These are phyloP conservation scores for Beauveria sp. DNA, from an alignment of 2,329 filamentous ascomycete species.

Conservation along the genomic window DNA sequence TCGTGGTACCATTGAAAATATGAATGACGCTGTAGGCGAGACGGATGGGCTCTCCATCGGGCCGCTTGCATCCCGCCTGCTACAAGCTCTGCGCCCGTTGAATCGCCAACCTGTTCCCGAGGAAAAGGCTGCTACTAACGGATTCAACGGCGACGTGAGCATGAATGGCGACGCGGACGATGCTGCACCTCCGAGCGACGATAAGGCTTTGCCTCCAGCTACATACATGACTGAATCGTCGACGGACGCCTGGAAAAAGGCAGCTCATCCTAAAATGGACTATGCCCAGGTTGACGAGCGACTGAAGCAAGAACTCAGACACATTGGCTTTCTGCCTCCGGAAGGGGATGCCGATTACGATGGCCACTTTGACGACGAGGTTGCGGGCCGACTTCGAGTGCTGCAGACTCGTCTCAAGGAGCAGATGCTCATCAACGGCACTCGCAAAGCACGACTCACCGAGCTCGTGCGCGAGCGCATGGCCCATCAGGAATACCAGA, in stretches of 20 bases:
- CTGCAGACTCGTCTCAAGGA: constrained; percentile 77
- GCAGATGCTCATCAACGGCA: constrained; percentile 80
- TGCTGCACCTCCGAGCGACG: constrained; percentile 23
- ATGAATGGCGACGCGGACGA: constrained; percentile 44
- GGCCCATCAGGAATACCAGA: constrained; percentile 94
- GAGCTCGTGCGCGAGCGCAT: constrained; percentile 88
- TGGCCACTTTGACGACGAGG: constrained; percentile 85
- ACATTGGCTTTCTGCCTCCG: constrained; percentile 76
- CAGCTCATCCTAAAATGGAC: constrained; percentile 67
- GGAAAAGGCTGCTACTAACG: constrained; percentile 44
- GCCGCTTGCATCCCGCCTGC: constrained; percentile 72
- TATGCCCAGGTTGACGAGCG: constrained; percentile 84
- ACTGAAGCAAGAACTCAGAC: constrained; percentile 80
- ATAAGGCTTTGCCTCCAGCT: constrained; percentile 53
- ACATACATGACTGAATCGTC: constrained; percentile 73
- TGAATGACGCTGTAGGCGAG: constrained; percentile 79
- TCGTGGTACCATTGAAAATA: constrained; percentile 75
- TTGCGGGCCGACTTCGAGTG: constrained; percentile 79
- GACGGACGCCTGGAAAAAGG: constrained; percentile 71
- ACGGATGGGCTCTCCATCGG: constrained; percentile 85
- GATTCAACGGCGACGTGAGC: constrained; percentile 46
- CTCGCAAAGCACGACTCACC: constrained; percentile 76
- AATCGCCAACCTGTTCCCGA: constrained; percentile 51
- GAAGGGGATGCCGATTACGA: constrained; percentile 72
- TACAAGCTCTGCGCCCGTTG: constrained; percentile 76